phyloP scores from a whole-genome alignment of 2,329 filamentous ascomycete genomes.

The Aspergillus tamarii region DNA sequence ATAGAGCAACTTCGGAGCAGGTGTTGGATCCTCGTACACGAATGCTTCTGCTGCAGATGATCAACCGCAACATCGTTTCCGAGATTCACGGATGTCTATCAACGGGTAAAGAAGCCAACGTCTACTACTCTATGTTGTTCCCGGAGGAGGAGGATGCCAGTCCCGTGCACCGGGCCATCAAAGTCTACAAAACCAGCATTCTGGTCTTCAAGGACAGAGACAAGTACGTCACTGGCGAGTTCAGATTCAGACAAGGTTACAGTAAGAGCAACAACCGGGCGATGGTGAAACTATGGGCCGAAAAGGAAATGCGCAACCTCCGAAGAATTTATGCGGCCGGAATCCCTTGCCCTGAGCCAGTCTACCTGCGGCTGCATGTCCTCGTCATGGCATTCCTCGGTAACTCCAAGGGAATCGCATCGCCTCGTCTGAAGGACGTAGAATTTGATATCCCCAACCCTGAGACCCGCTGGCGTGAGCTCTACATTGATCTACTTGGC shows the following conservation, averaged over 20 bases:
- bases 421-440: conserved; percentile 87
- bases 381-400: conserved; percentile 94
- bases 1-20: conserved; percentile 91
- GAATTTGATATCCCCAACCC: conserved; percentile 69
- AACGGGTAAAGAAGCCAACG: conserved; percentile 97
- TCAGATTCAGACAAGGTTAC: conserved; percentile 85
- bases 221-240: conserved; percentile 92
- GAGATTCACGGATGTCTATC: conserved; percentile 95
- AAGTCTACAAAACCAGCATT: conserved; percentile 98
- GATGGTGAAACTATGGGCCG: conserved; percentile 98
- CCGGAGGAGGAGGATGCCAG: conserved; percentile 52
- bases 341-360: conserved; percentile 87
- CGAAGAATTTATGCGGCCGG: conserved; percentile 79
- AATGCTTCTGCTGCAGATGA: conserved; percentile 94
- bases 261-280: conserved; percentile 94
- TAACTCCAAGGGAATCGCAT: conserved; percentile 82
- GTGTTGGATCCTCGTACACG: conserved; percentile 91
- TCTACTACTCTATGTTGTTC: conserved; percentile 82
- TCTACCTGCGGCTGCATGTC: conserved; percentile 89
- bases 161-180: conserved; percentile 80
- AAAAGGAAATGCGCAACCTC: conserved; percentile 96
- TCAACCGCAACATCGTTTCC: conserved; percentile 85
- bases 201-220: conserved; percentile 97
- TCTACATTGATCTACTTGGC: conserved; percentile 82
- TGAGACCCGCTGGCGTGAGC: conserved; percentile 71